These are phyloP conservation scores for Arthrobotrys sphaeroides DNA, from an alignment of 2,329 filamentous ascomycete genomes.

Conservation along the genomic window DNA sequence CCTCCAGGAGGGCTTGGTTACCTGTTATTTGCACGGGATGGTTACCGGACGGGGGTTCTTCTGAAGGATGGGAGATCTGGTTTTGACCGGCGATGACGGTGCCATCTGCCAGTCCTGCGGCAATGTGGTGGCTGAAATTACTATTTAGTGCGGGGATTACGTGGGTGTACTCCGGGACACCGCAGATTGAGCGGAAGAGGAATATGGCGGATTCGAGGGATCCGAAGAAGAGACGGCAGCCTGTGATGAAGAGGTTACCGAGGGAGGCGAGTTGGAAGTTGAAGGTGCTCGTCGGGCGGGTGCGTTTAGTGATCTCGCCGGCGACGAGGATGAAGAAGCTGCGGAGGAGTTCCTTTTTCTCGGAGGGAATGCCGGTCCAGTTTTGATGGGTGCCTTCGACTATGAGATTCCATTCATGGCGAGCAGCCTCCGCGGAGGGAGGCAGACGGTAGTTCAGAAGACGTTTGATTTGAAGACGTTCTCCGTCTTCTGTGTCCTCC, in stretches of 20 bases:
- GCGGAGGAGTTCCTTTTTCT: conserved; percentile 79
- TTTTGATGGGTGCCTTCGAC: conserved; percentile 81
- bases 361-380: conserved; percentile 74
- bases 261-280: conserved; percentile 80
- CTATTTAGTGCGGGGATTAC: conserved; percentile 92
- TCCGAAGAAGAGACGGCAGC: conserved; percentile 87
- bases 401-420: conserved; percentile 85
- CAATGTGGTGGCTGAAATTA: conserved; percentile 95
- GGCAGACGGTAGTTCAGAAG: conserved; percentile 90
- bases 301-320: conserved; percentile 77
- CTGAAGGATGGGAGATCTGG: conserved; percentile 84
- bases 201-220: conserved; percentile 94
- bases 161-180: conserved; percentile 77
- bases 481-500: conserved; percentile 68
- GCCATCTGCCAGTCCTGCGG: conserved; percentile 79
- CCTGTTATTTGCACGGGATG: neutral
- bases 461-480: conserved; percentile 77
- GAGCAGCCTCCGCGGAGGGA: conserved; percentile 69
- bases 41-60: conserved; percentile 66
- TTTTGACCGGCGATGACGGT: conserved; percentile 88
- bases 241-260: conserved; percentile 82
- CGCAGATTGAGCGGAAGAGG: conserved; percentile 83
- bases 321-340: conserved; percentile 75
- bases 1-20: conserved; percentile 60
- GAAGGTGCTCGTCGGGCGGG: conserved; percentile 76